A percentile compares a stretch with the other conserved stretches of the same genome.
Conservation (phyloP, 78 protist genomes). For the Dictyostelium intermedium region DNA sequence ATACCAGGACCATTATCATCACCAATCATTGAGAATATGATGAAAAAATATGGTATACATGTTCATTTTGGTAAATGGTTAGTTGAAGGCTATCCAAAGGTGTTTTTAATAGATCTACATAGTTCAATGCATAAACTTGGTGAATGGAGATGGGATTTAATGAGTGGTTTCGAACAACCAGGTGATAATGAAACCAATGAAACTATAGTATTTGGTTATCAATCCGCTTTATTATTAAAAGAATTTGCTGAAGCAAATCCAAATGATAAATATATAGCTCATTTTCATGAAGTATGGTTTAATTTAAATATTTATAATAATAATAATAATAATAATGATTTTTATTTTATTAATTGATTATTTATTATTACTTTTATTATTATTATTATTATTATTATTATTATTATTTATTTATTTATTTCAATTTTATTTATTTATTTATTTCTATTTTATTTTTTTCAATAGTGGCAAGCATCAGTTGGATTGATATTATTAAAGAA, state of each 20-base stretch:
- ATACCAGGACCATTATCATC: conserved; percentile 52
- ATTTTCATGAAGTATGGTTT: conserved; percentile 86
- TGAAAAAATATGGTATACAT: conserved; percentile 79
- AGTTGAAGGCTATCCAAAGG: conserved; percentile 78
- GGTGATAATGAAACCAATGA: conserved; percentile 87
- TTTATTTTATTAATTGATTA: too few relatives aligned
- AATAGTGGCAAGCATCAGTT: conserved; percentile 88
- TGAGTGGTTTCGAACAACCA: conserved; percentile 73
- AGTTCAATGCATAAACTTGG: conserved; percentile 68
- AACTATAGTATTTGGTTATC: conserved; percentile 86
- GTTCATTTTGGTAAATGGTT: conserved; percentile 93
- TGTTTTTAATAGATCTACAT: conserved; percentile 61
- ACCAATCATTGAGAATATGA: conserved; percentile 68
- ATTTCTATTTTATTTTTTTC: too few relatives aligned
- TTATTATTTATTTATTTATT: background rate
- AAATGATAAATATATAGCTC: conserved; percentile 77
- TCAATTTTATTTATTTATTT: background rate
- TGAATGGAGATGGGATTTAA: conserved; percentile 82
- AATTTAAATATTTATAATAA: background rate
- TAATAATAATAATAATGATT: background rate
- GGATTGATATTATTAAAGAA: conserved; percentile 75
- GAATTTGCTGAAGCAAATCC: conserved; percentile 60
- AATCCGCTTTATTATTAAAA: conserved; percentile 83
- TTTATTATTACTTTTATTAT: too few relatives aligned
- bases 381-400: too few relatives aligned